These are phyloP conservation scores for Penicillium decumbens DNA, from an alignment of 2,329 filamentous ascomycete species.

Conservation along the genomic window DNA sequence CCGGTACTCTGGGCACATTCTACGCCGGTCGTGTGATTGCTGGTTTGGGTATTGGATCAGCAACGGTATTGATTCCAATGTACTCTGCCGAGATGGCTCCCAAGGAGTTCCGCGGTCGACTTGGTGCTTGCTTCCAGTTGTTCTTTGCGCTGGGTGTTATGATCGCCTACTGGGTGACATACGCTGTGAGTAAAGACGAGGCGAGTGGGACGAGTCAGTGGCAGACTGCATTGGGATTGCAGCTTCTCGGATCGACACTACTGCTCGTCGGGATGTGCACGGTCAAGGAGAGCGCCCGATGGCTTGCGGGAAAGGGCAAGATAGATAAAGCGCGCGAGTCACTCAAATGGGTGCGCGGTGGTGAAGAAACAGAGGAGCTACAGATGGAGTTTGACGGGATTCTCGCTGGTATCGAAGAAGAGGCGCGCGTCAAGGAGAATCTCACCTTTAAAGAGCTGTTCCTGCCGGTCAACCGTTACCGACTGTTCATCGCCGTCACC, in stretches of 20 bases:
- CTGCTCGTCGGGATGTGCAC: conserved; percentile 49
- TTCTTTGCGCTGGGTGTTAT: conserved; percentile 39
- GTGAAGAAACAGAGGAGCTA: conserved; percentile 36
- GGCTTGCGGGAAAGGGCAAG: conserved; percentile 46
- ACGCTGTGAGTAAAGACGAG: conserved; percentile 44
- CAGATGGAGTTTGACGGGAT: conserved; percentile 37
- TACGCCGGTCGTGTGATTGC: conserved; percentile 47
- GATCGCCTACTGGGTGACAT: conserved; percentile 47
- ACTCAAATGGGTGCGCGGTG: conserved; percentile 51
- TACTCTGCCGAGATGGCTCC: conserved; percentile 42
- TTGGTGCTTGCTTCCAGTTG: conserved; percentile 37
- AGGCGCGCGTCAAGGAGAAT: conserved; percentile 44
- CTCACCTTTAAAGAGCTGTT: conserved; percentile 47
- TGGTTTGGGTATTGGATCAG: conserved; percentile 46
- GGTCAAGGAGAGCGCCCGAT: conserved; percentile 47
- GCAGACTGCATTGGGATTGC: conserved; percentile 48
- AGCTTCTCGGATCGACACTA: conserved; percentile 47
- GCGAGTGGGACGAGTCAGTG: conserved; percentile 43
- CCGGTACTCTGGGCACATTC: conserved; percentile 42
- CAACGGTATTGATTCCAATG: conserved; percentile 41
- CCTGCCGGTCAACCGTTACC: conserved; percentile 46
- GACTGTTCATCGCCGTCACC: conserved; percentile 48
- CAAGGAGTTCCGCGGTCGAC: conserved; percentile 25
- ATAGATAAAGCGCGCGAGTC: conserved; percentile 47
- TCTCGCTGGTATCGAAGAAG: conserved; percentile 46